Base-by-base conservation (phyloP, 805 yeast species). In the Myxozyma mucilagina region DNA sequence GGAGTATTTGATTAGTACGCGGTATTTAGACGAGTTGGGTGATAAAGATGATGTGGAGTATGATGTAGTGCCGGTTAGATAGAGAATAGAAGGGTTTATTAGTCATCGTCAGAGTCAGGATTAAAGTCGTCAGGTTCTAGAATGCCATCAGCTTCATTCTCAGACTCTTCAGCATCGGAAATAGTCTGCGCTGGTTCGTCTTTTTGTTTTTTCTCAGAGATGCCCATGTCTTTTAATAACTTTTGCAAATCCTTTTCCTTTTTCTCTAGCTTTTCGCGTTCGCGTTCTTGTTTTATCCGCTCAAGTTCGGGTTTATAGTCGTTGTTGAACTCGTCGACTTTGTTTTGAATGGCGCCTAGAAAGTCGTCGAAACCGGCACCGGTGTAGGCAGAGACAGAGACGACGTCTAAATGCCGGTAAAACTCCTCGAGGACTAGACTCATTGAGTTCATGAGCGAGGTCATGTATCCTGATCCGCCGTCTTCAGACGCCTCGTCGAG, bases 351-450 rank as follows among this genome's bases (percentile, higher is more conserved):
- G 0, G 90, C 88, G n/a, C 77, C 79, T 70, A 93, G 73, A 70
- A 94, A 93, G 24, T 91, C 96, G 71, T 91, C 97, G 72, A 94
- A 89, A 0, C 99, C 99, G 2, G 81, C 87, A 16, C 99, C 99
- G 0, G 98, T 92, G 70, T 84, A 88, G 48, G 97, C 85, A 47
- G 97, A 90, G 13, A 91, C 96, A n/a, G 90, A 86, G 47, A 89
- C 96, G 63, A 92, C 89, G 72, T 94, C 98, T 64, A 94, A 77
- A 60, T 92, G 92, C 0, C 96, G 87, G 73, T 94, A 94, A 70
- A 94, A 94, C 73, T 94, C 99, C 72, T 94, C 99, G 59, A 94
- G 79, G 90, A 94, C 91, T 68, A 94, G 79, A 38, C 96, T 88
- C 97, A 94, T 89, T 1, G 97, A 91, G 73, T 92, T 94, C 61